Evolutionary conservation across 257 asterid species (phyloP).

Genomic region (Buddleja alternifolia): DNA sequence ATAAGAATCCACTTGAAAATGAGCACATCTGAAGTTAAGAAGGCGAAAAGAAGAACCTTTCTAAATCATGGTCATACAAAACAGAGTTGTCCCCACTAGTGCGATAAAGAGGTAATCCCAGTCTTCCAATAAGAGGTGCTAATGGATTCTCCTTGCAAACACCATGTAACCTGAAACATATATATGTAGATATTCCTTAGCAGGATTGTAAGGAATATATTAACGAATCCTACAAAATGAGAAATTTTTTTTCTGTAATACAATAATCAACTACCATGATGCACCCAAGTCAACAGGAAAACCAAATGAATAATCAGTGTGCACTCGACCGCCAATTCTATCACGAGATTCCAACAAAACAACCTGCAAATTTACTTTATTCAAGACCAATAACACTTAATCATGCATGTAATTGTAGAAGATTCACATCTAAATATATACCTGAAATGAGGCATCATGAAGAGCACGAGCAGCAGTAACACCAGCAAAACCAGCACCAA

Average conservation of each 20-base stretch:
- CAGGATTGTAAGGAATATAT: background rate
- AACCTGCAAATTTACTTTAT: conserved; percentile 40
- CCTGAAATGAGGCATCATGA: conserved; percentile 68
- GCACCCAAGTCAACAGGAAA: conserved; percentile 76
- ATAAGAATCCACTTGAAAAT: conserved; percentile 5
- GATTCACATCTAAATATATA: conserved; percentile 4
- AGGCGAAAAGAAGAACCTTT: conserved; percentile 44
- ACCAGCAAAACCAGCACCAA: conserved; percentile 69
- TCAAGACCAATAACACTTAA: conserved; percentile 10
- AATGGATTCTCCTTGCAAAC: conserved; percentile 73
- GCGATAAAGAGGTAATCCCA: conserved; percentile 70
- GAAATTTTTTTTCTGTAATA: background rate
- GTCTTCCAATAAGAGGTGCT: conserved; percentile 64
- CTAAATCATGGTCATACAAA: conserved; percentile 68
- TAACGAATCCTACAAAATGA: background rate
- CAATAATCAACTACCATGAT: conserved; percentile 51
- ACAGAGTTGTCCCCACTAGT: conserved; percentile 74
- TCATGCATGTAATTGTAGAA: background rate
- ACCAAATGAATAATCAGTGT: conserved; percentile 65
- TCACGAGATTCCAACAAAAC: conserved; percentile 64
- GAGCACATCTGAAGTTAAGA: background rate
- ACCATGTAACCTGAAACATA: conserved; percentile 59
- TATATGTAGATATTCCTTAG: conserved; percentile 16
- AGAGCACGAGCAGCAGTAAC: conserved; percentile 70
- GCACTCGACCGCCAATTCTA: conserved; percentile 73